Conservation (phyloP, 192 early-diverging fungal genomes). For the Coemansia sp. region DNA sequence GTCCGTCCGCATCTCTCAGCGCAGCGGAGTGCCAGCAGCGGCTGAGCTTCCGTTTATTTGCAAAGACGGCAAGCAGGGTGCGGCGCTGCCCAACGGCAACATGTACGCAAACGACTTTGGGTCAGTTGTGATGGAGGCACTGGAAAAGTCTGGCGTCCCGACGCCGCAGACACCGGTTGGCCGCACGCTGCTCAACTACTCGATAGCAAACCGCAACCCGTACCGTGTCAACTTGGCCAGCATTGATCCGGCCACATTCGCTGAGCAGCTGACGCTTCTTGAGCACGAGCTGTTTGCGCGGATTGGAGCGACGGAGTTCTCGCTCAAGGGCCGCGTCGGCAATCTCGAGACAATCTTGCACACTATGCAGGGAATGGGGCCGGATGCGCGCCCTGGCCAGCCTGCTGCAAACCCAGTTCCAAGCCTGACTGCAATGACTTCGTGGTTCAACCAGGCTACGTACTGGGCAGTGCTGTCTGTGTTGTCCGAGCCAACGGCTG, state of each 20-base stretch:
- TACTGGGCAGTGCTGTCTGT: slow-evolving; percentile 53
- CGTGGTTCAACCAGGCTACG: slow-evolving; percentile 57
- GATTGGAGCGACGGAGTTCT: slow-evolving; percentile 67
- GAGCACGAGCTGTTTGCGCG: slow-evolving; percentile 68
- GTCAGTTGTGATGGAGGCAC: slow-evolving; percentile 47
- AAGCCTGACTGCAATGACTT: slow-evolving; percentile 45
- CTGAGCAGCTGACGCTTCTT: slow-evolving; percentile 73
- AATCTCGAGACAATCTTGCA: slow-evolving; percentile 49
- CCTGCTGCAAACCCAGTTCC: slow-evolving; percentile 39
- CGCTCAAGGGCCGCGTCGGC: slow-evolving; percentile 50
- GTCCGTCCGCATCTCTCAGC: slow-evolving; percentile 29
- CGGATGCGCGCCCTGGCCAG: slow-evolving; percentile 22
- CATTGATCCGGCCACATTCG: slow-evolving; percentile 62
- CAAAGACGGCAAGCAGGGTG: slow-evolving; percentile 9
- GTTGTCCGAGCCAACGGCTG: slow-evolving; percentile 39
- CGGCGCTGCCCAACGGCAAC: slow-evolving; percentile 39
- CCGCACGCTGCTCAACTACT: slow-evolving; percentile 41
- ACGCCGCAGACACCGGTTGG: slow-evolving; percentile 51
- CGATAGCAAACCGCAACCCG: slow-evolving; percentile 50
- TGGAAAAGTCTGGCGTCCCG: slow-evolving; percentile 51
- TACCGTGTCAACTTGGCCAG: slow-evolving; percentile 45
- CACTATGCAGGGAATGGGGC: slow-evolving; percentile 41
- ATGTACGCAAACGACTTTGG: slow-evolving; percentile 55
- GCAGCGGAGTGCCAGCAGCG: slow-evolving; percentile 1
- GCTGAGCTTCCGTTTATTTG: slow-evolving; percentile 4